phyloP scores from a whole-genome alignment of 2,329 filamentous ascomycete species.

The Fusarium nanum region DNA sequence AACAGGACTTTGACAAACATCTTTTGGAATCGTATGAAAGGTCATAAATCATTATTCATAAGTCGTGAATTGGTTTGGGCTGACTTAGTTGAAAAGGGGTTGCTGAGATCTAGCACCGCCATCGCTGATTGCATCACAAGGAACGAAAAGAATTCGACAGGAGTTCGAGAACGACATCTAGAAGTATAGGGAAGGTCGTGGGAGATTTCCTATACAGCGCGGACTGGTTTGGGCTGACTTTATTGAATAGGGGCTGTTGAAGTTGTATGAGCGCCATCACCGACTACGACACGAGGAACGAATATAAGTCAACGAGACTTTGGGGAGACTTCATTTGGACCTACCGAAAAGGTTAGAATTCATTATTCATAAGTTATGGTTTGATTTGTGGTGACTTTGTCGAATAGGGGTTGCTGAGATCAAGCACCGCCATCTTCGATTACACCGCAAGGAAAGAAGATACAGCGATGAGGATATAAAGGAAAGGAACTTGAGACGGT shows the following conservation, averaged over 20 bases:
- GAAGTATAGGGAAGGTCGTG: too few species aligned
- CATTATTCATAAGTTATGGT: neutral
- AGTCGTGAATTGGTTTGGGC: too few species aligned
- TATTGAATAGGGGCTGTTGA: neutral
- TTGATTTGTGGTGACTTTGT: neutral
- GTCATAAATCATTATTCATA: accelerated
- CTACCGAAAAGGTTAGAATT: accelerated
- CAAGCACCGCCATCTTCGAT: neutral
- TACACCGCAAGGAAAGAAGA: neutral
- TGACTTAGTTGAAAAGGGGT: neutral
- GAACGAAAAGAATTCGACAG: too few species aligned
- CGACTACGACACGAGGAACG: neutral
- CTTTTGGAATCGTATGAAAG: accelerated
- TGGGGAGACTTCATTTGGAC: accelerated
- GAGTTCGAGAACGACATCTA: too few species aligned
- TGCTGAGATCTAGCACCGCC: neutral
- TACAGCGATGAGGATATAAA: neutral
- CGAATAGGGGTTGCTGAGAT: neutral
- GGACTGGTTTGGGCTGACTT: neutral
- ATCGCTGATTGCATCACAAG: too few species aligned
- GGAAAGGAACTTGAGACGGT: neutral
- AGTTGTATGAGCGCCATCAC: neutral
- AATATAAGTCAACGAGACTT: neutral
- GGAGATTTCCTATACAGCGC: too few species aligned
- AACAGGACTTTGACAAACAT: accelerated